A percentile compares a stretch with the other conserved stretches of the same genome.
These are phyloP conservation scores for Mikania micrantha DNA, from an alignment of 129 eudicot genomes.

Conservation along the genomic window DNA sequence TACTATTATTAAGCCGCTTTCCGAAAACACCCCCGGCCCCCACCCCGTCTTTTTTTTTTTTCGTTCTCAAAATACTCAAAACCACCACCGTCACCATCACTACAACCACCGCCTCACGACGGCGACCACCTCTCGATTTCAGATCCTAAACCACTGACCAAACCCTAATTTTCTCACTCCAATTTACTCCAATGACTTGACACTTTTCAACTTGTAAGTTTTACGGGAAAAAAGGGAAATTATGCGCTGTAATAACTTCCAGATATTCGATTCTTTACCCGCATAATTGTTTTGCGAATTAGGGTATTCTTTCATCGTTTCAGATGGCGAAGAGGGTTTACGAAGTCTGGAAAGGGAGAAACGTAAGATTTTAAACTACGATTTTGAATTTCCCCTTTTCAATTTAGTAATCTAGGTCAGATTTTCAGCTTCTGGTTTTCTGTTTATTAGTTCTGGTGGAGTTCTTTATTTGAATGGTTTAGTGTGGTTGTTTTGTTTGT, in stretches of 20 bases:
- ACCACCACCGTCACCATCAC: conserved; percentile 15
- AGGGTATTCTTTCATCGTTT: conserved; percentile 2
- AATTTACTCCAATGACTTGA: not conserved
- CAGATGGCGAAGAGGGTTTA: conserved; percentile 80
- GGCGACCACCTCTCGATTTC: conserved; percentile 10
- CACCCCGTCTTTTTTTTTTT: not conserved
- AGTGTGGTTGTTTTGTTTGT: conserved; percentile 2
- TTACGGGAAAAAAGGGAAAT: not conserved
- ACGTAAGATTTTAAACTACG: conserved; percentile 50
- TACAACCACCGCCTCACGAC: conserved; percentile 2
- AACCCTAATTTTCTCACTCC: not conserved
- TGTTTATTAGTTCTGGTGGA: not conserved
- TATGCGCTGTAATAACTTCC: conserved; percentile 50
- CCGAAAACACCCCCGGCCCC: conserved; percentile 6
- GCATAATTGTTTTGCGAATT: conserved; percentile 25
- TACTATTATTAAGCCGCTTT: not conserved
- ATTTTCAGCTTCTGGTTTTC: conserved; percentile 1
- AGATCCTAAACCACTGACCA: conserved; percentile 8
- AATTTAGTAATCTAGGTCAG: not conserved
- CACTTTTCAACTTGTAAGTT: not conserved
- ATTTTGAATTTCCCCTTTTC: conserved; percentile 1
- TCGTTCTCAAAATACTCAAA: conserved; percentile 5
- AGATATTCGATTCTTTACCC: conserved; percentile 44
- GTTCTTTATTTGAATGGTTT: conserved; percentile 1
- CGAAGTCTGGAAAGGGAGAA: conserved; percentile 87